Base-by-base conservation (phyloP, 2,329 filamentous ascomycete genomes). In the Dactylonectria macrodidyma region DNA sequence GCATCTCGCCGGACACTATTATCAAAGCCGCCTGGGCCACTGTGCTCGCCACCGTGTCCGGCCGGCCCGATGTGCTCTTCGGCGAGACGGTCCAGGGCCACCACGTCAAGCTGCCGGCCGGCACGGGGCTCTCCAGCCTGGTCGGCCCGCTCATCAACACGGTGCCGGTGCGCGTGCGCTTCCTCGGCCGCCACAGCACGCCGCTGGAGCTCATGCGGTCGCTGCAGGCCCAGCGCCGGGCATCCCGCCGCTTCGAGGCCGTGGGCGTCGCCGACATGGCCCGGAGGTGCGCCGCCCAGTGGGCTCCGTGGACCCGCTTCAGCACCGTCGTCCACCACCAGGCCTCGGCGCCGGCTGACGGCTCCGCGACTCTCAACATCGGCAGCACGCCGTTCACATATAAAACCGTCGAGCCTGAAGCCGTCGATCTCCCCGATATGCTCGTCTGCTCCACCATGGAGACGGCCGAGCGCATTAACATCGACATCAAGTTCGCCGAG, bases 1-100 rank as follows among this genome's bases (percentile, higher is more conserved):
- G 82, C 9, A 81, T 88, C 65, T 80, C 82, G 0, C 86, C 87
- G 44, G 85, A 87, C 65, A 84, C 86, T 0, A 82, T 90, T 3
- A 80, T 90, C 38, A 89, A 89, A 74, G 84, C 87, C 0, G 88
- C 88, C 0, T 91, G 89, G 88, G 85, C 87, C 1, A 83, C 87
- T 66, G 83, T 87, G 0, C 81, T 91, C 7, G 85, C 86, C 0
- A 85, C 82, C 26, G 77, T 89, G 10, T 84, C 86, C 0, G 84
- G 81, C 0, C 80, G 76, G 0, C 78, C 82, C 6, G 88, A 90
- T 48, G 83, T 90, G 7, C 81, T 89, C 3, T 90, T 90, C 63
- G 89, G 88, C 8, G 85, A 89, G 71, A 77, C 86, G 3, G 79
- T 88, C 14, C 84, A 85, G 11, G 85, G 85, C 1, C 84, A 85